A percentile compares a stretch with the other conserved stretches of the same genome.
These are phyloP conservation scores for Globisporangium orthogonon DNA, from an alignment of 352 stramenopile species.

Conservation along the genomic window DNA sequence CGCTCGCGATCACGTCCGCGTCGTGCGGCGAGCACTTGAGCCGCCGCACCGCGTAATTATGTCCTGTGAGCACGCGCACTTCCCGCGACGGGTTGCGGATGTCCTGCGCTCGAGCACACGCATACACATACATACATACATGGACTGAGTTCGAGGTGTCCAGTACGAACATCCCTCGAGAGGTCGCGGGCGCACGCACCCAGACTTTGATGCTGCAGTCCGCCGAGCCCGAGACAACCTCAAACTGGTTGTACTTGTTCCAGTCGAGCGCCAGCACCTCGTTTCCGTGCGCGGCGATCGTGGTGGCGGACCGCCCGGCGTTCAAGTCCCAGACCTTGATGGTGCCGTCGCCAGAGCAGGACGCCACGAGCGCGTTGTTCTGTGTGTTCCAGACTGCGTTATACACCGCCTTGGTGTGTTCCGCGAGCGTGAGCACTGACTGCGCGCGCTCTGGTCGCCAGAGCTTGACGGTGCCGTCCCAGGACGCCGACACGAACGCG, in stretches of 20 bases:
- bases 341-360: conserved; percentile 67
- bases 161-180: no score
- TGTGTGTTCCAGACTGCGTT: conserved; percentile 85
- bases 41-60: conserved; percentile 78
- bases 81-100: conserved; percentile 64
- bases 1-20: conserved; percentile 68
- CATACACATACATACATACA: neutral
- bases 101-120: conserved; percentile 49
- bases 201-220: conserved; percentile 85
- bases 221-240: conserved; percentile 81
- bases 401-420: conserved; percentile 78
- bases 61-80: conserved; percentile 63
- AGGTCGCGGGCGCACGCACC: no score
- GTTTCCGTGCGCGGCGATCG: conserved; percentile 67
- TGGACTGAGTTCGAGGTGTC: no score
- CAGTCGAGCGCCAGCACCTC: conserved; percentile 88
- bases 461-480: conserved; percentile 84
- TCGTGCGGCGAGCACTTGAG: conserved; percentile 87
- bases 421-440: conserved; percentile 68
- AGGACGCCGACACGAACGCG: conserved; percentile 82
- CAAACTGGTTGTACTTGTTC: conserved; percentile 91
- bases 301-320: conserved; percentile 35
- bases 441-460: conserved; percentile 71
- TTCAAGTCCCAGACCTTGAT: conserved; percentile 84
- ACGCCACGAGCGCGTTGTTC: conserved; percentile 56